Evolutionary conservation across 495 filamentous ascomycete genomes (phyloP).

Genomic region (Trypethelium eluteriae): DNA sequence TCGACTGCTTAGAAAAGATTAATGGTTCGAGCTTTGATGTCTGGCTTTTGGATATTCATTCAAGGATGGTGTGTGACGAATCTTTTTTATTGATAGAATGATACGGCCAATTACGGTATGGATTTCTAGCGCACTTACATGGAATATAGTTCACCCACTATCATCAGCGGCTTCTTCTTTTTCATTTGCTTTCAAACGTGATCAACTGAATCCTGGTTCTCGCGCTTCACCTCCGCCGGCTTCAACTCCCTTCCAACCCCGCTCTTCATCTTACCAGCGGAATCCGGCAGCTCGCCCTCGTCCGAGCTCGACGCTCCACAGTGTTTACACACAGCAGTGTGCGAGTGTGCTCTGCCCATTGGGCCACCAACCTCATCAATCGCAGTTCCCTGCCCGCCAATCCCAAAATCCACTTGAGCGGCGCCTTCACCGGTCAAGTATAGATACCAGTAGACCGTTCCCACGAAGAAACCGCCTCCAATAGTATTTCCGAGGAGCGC

Average conservation of each 20-base stretch:
- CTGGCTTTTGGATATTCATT: no score
- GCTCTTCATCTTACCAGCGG: constrained; percentile 4
- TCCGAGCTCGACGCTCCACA: constrained; percentile 1
- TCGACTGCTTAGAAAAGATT: no score
- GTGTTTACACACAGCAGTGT: neutral
- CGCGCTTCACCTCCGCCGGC: neutral
- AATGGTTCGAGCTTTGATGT: no score
- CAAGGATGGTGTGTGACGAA: no score
- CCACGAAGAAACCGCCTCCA: constrained; percentile 27
- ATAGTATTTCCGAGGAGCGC: constrained; percentile 51
- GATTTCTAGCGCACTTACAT: no score
- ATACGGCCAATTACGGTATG: no score
- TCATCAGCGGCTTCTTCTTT: no score
- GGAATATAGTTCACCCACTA: no score
- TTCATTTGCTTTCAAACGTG: neutral
- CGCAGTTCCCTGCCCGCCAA: neutral
- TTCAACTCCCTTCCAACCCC: neutral
- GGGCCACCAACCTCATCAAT: constrained; percentile 8
- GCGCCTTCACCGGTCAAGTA: constrained; percentile 3
- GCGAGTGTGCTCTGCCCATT: neutral
- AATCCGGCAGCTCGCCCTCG: neutral
- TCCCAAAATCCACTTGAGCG: constrained; percentile 4
- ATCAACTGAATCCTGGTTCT: neutral
- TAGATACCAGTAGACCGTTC: constrained; percentile 18
- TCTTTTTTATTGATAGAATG: no score